Percentiles rank a stretch among this genome's conserved stretches.
phyloP scores from a whole-genome alignment of 2,329 filamentous ascomycete species.

The Verticillium albo-atrum region DNA sequence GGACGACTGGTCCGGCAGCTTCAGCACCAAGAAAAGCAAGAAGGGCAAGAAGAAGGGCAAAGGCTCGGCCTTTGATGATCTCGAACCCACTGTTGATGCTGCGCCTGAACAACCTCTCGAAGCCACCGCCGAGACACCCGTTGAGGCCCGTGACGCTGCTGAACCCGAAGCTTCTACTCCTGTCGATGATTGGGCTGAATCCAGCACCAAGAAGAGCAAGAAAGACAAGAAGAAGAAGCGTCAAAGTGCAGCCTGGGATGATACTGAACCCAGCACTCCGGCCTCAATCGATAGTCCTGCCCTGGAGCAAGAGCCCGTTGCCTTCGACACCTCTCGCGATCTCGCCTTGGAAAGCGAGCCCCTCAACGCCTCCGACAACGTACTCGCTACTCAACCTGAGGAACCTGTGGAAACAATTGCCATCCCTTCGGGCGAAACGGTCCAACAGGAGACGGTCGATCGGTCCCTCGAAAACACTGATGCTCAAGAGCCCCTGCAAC shows the following conservation, averaged over 20 bases:
- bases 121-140: neutral
- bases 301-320: neutral
- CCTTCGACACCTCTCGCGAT: neutral
- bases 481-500: neutral
- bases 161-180: neutral
- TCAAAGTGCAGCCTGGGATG: neutral
- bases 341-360: neutral
- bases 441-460: neutral
- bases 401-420: too few relatives aligned
- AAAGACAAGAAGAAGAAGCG: neutral
- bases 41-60: conserved; percentile 26
- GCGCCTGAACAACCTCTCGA: neutral
- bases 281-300: neutral
- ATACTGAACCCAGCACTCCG: neutral
- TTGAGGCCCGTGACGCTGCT: neutral
- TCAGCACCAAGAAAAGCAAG: conserved; percentile 21
- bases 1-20: conserved; percentile 11
- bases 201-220: conserved; percentile 14
- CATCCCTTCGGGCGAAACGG: neutral
- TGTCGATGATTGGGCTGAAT: neutral
- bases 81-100: neutral
- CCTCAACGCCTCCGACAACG: neutral
- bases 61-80: neutral
- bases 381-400: neutral
- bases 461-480: neutral